Base-by-base conservation (phyloP, 345 rosid genomes). In the Eucalyptus fibrosa region DNA sequence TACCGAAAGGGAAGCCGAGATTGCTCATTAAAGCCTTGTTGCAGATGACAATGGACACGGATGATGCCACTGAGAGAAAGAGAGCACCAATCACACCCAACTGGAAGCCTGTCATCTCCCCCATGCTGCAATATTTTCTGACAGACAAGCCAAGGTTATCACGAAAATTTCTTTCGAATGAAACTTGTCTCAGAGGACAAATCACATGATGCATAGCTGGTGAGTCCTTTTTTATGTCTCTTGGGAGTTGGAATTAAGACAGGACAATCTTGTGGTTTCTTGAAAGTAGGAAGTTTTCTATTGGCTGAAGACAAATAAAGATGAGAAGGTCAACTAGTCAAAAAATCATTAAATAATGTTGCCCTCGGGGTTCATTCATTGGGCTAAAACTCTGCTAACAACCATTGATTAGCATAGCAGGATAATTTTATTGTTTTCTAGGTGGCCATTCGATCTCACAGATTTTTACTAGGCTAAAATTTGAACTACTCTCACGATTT, bases 1-100 rank as follows among this genome's bases (percentile, higher is more conserved):
- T 95, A 97, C 99, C 99, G 91, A 98, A 98, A 82, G 99, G 99
- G 94, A 98, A 98, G 92, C 99, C 99, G 32, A 98, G 98, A 89
- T 98, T 95, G 94, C 98, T 96, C 99, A 98, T 98, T 90, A 98
- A 92, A 92, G 99, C 99, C 94, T 98, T 98, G 94, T 98, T 98
- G 95, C 99, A 97, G n/a, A 98, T 98, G 90, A 98, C 99, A 92
- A 98, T 97, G 89, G 99, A 97, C 88, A 98, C 99, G 67, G 99
- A 98, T 83, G 99, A 98, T 86, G 98, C 98, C 90, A 98, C 99
- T 7, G 99, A 98, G 34, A 98, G 95, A 88, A 98, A 96, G 91
- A 98, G 94, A 37, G 99, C 99, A 72, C 99, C 98, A 45, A 96
- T 91, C 86, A 98, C 96, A 77, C 99, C 99, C 92, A 97, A 91